Percentiles rank a stretch among this genome's conserved stretches.
Evolutionary conservation across 805 yeast species (phyloP).

Genomic region (Saccharomycopsis synnaedendra): DNA sequence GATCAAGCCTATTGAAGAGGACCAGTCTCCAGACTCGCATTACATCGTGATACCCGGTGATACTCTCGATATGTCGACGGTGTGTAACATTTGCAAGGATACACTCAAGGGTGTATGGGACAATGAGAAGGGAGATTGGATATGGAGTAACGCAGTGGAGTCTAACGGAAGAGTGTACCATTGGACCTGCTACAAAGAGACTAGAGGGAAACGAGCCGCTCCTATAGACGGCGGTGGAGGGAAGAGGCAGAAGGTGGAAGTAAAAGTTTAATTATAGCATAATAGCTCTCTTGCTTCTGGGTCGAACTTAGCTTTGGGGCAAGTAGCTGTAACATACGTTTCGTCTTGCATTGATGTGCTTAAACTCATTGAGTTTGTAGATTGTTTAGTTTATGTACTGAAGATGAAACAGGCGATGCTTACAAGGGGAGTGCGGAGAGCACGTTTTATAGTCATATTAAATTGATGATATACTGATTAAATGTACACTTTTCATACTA

Average conservation of each 20-base stretch:
- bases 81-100: constrained; percentile 68
- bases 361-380: too few species aligned
- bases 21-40: constrained; percentile 11
- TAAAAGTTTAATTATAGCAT: too few species aligned
- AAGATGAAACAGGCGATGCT: too few species aligned
- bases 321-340: too few species aligned
- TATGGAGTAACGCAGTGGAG: constrained; percentile 58
- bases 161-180: constrained; percentile 45
- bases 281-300: too few species aligned
- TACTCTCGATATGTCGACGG: constrained; percentile 40
- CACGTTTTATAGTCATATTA: too few species aligned
- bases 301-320: too few species aligned
- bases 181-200: constrained; percentile 58
- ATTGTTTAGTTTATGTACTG: too few species aligned
- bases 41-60: constrained; percentile 43
- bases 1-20: not conserved
- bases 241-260: not conserved
- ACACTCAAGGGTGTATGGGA: constrained; percentile 51
- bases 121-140: constrained; percentile 73
- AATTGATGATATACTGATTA: too few species aligned
- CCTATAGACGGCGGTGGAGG: not conserved
- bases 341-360: too few species aligned
- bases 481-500: too few species aligned
- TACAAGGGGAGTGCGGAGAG: too few species aligned
- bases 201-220: constrained; percentile 22